Conservation (phyloP, 805 yeast genomes). For the Komagataella pastoris region DNA sequence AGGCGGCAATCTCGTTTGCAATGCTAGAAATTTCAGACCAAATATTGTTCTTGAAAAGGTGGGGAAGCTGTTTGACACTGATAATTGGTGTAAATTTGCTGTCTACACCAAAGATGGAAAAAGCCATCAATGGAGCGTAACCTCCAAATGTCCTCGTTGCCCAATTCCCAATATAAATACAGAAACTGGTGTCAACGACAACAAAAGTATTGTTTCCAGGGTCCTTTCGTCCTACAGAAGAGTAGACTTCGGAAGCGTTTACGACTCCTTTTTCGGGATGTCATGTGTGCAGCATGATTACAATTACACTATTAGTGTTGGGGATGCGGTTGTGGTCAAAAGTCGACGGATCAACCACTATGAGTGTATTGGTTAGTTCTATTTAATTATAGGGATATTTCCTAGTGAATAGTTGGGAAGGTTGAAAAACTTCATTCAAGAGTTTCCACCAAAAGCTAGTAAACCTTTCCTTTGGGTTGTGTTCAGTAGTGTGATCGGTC, state of each 20-base stretch:
- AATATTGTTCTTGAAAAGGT: conserved; percentile 11
- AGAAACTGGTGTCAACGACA: conserved; percentile 10
- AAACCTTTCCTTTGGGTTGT: background rate
- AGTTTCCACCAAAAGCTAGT: background rate
- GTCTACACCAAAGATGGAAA: conserved; percentile 4
- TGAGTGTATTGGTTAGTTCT: background rate
- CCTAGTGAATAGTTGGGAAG: background rate
- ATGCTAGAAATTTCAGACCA: conserved; percentile 13
- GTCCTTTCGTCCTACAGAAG: conserved; percentile 14
- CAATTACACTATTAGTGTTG: conserved; percentile 8
- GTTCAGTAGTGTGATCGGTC: background rate
- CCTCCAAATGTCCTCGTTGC: conserved; percentile 17
- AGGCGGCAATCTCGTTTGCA: conserved; percentile 4
- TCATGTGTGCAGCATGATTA: conserved; percentile 13
- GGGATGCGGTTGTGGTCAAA: conserved; percentile 13
- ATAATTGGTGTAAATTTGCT: conserved; percentile 12
- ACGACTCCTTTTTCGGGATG: conserved; percentile 13
- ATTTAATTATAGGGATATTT: background rate
- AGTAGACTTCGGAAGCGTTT: conserved; percentile 14
- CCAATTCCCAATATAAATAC: conserved; percentile 14
- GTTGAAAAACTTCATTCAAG: background rate
- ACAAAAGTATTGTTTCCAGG: conserved; percentile 10
- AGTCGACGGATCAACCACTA: conserved; percentile 7
- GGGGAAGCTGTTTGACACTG: conserved; percentile 13
- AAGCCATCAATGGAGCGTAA: conserved; percentile 9